Evolutionary conservation across 345 rosid species (phyloP).

Genomic region (Lepidium aucheri): DNA sequence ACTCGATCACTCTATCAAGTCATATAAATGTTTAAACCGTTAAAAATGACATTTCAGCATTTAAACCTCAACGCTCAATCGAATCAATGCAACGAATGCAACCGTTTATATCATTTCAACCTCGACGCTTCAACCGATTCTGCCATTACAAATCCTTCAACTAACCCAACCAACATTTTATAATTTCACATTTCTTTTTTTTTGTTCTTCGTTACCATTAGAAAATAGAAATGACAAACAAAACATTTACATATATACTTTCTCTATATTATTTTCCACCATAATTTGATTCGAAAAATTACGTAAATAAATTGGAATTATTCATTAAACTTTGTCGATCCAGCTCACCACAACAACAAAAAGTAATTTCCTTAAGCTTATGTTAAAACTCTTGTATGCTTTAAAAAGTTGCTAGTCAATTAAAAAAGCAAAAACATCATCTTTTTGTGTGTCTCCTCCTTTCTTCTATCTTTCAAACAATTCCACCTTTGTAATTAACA

Average conservation of each 20-base stretch:
- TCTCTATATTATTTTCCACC: no score
- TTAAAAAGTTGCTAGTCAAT: conserved; percentile 10
- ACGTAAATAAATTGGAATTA: no score
- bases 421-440: conserved; percentile 13
- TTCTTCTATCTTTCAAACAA: conserved; percentile 5
- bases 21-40: not conserved
- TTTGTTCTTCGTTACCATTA: no score
- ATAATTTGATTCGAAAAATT: no score
- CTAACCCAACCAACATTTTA: conserved; percentile 9
- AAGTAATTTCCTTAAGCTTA: not conserved
- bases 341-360: no score
- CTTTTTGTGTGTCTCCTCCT: conserved; percentile 1
- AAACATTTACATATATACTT: no score
- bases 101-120: conserved; percentile 23
- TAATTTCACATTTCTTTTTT: no score
- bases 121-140: conserved; percentile 24
- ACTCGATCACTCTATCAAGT: not conserved
- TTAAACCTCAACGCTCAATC: conserved; percentile 10
- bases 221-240: no score
- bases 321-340: no score
- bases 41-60: conserved; percentile 18
- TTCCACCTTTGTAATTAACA: not conserved
- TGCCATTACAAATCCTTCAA: conserved; percentile 17
- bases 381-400: not conserved
- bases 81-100: conserved; percentile 17